Base-by-base conservation (phyloP, 2,329 filamentous ascomycete species). In the Mycosphaerella sp. region DNA sequence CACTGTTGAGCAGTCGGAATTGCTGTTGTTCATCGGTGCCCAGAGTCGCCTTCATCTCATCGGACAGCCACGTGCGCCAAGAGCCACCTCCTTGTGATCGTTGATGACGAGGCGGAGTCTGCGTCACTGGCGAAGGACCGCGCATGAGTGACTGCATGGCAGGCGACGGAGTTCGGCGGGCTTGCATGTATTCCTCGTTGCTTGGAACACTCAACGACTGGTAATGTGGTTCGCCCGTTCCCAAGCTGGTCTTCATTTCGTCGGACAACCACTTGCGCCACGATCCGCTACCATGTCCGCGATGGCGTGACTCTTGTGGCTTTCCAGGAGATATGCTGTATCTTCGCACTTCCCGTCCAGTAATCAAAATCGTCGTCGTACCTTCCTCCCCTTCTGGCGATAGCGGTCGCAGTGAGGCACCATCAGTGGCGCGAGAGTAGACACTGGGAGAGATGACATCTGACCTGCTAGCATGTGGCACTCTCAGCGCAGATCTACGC, bases 231-330 rank as follows among this genome's bases (percentile, higher is more conserved):
- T 49, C 55, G 11, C 23, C 39, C 6, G 29, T 45, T 9, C 55
- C 55, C 23, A 57, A 32, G 10, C 50, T 67, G 10, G 70, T 69
- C 1, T 67, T 69, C 23, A 76, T 68, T 56, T 77, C 74, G 48
- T 72, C 69, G 2, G 71, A 73, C 2, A 77, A 61, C 75, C 75
- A 77, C 9, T 67, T 68, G 34, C 72, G 73, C 75, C 75, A 77
- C 38, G 77, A 74, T 31, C 65, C 64, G 59, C 74, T 76, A 62
- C 70, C 48, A 60, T 67, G 21, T 7, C 54, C 54, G 26, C 49
- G 54, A 23, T 53, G 50, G 26, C 46, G 50, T 26, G 23, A 10
- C 4, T 29, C 38, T 32, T 44, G 48, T 6, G 46, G 50, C 55
- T 66, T 67, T 9, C 59, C 48, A 6, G 64, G 63, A 6, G 68